phyloP scores from a whole-genome alignment of 768 basidiomycete species.

The Vararia minispora region DNA sequence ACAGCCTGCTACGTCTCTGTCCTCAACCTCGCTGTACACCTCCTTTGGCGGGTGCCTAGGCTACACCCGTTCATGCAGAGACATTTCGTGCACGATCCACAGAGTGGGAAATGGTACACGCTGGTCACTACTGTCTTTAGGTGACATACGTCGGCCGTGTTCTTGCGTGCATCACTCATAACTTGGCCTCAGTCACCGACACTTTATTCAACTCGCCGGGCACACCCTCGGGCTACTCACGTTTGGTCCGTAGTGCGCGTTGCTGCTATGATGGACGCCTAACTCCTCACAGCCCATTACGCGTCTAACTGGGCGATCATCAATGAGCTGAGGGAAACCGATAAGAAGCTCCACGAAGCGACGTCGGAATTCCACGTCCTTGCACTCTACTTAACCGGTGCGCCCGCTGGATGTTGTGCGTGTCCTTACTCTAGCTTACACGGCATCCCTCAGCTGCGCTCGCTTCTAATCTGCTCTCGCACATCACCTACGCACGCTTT shows the following conservation, averaged over 20 bases:
- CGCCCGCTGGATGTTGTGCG: too few relatives aligned
- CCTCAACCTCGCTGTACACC: conserved; percentile 58
- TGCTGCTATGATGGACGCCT: too few relatives aligned
- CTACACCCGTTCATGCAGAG: conserved; percentile 52
- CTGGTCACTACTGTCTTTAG: conserved; percentile 79
- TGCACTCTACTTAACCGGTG: conserved; percentile 72
- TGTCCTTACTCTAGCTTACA: background rate
- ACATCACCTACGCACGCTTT: conserved; percentile 55
- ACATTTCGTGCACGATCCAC: conserved; percentile 67
- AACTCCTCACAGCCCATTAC: too few relatives aligned
- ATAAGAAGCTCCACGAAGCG: conserved; percentile 57
- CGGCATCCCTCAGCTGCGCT: conserved; percentile 46
- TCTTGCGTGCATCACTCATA: too few relatives aligned
- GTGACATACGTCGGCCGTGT: too few relatives aligned
- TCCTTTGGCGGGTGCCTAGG: conserved; percentile 63
- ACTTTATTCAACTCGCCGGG: too few relatives aligned
- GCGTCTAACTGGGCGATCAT: too few relatives aligned
- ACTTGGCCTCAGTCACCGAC: too few relatives aligned
- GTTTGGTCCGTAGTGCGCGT: too few relatives aligned
- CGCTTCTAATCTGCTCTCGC: conserved; percentile 70
- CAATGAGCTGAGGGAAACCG: too few relatives aligned
- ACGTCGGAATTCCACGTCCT: conserved; percentile 69
- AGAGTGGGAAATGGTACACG: conserved; percentile 68
- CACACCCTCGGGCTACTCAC: too few relatives aligned
- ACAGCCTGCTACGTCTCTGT: conserved; percentile 65